Percentiles rank a stretch among this genome's conserved stretches.
These are phyloP conservation scores for Yamadazyma sp. DNA, from an alignment of 1,139 yeast genomes.

Conservation along the genomic window DNA sequence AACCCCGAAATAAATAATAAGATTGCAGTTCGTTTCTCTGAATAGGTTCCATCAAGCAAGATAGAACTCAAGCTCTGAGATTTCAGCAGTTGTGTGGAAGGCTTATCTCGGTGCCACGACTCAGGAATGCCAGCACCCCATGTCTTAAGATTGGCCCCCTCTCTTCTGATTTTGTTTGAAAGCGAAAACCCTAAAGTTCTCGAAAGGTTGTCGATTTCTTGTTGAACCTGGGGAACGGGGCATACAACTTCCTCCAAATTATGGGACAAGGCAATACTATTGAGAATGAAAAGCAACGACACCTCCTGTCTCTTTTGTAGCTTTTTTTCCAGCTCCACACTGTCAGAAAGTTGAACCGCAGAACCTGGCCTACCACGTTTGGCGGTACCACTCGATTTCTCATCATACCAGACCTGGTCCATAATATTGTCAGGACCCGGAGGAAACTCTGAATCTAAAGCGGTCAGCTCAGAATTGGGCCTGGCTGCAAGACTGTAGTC, in stretches of 20 bases:
- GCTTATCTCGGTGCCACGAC: slow-evolving; percentile 2
- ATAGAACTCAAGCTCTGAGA: slow-evolving; percentile 26
- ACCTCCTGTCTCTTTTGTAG: slow-evolving; percentile 28
- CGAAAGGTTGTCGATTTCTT: slow-evolving; percentile 6
- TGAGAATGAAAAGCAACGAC: slow-evolving; percentile 31
- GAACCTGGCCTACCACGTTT: slow-evolving; percentile 10
- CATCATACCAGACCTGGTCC: no score
- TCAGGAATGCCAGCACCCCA: not conserved
- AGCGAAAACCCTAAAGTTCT: slow-evolving; percentile 4
- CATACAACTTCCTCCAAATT: slow-evolving; percentile 22
- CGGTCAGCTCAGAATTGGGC: not conserved
- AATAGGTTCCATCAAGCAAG: slow-evolving; percentile 31
- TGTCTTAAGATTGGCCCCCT: slow-evolving; percentile 3
- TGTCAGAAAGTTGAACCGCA: not conserved
- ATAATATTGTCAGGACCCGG: no score
- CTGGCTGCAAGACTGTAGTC: slow-evolving; percentile 4
- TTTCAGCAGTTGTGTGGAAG: slow-evolving; percentile 13
- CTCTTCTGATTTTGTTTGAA: slow-evolving; percentile 5
- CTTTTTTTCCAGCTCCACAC: not conserved
- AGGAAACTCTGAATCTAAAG: not conserved
- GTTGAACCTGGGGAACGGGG: slow-evolving; percentile 12
- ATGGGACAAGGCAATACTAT: slow-evolving; percentile 23
- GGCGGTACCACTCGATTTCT: not conserved
- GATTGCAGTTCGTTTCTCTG: slow-evolving; percentile 25
- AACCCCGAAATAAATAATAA: slow-evolving; percentile 9